Base-by-base conservation (phyloP, 352 stramenopile genomes). In the Phytophthora sojae region DNA sequence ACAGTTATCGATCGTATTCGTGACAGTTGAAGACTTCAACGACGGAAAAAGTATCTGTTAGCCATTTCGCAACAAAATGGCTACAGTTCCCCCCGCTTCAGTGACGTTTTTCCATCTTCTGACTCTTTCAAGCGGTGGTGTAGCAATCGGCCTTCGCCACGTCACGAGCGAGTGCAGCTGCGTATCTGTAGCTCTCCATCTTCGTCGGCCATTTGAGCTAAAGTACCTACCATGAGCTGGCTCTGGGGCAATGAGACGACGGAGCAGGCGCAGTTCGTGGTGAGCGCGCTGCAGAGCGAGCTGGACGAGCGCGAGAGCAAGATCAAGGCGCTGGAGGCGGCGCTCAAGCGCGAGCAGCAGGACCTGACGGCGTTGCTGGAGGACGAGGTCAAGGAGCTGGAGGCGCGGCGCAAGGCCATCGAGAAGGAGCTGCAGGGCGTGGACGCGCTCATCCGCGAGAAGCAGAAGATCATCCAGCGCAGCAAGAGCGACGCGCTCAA, bases 161-260 rank as follows among this genome's bases (percentile, higher is more conserved):
- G 67, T 75, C 67, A 75, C 67, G 23, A 64, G 29, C 11, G 30
- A 29, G 26, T 23, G 15, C 42, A 47, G 39, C 39, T 47, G 17
- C 39, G 21, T 7, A 9, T 9, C 29, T 15, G 35, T 44, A 44
- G 35, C 35, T 44, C 35, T 15, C 35, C 35, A 44, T 14, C 35
- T 14, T 14, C 9, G 14, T 42, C 35, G 9, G 29, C 29, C 29
- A 35, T 35, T 21, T 35, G 29, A 35, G 29, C 29, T 35, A 35
- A 35, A 44, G 32, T 37, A 37, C 35, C 8, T 15, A 44, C 17
- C 49, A 91, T 92, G 85, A 95, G 88, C 65, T 95, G 88, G 88
- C 57, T 95, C 50, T 95, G 88, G 88, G 83, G 79, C 19, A 94
- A 95, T 64, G 88, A 93, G 78, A 94, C 88, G 64, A 91, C 85